Evolutionary conservation across 1,284 basidiomycete species (phyloP).

Genomic region (Trametes versicolor): DNA sequence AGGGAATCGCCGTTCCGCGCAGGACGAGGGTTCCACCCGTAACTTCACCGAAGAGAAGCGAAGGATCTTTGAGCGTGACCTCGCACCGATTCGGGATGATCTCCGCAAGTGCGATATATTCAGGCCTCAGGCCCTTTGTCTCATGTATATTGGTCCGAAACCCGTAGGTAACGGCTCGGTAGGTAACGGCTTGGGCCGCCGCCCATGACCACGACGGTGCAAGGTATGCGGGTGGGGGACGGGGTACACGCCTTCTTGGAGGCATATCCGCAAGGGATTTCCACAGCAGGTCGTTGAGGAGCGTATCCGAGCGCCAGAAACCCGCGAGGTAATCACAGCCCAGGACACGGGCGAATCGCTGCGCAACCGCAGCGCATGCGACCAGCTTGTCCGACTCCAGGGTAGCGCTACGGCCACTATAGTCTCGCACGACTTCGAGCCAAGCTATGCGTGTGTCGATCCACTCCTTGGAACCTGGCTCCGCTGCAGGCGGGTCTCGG

Average conservation of each 20-base stretch:
- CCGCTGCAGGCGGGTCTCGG: background rate
- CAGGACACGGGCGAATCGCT: conserved; percentile 25
- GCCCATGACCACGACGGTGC: conserved; percentile 33
- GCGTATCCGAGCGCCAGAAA: no score
- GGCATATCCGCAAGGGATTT: no score
- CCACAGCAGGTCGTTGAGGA: conserved; percentile 27
- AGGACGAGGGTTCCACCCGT: background rate
- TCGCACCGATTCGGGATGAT: background rate
- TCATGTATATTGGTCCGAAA: no score
- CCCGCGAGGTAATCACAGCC: conserved; percentile 25
- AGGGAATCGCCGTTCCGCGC: background rate
- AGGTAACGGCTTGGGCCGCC: background rate
- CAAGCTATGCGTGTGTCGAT: conserved; percentile 18
- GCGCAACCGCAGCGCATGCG: conserved; percentile 27
- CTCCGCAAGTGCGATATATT: background rate
- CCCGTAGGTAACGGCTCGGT: no score
- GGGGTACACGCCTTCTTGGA: conserved; percentile 24
- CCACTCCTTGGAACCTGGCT: background rate
- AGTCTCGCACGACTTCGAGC: conserved; percentile 25
- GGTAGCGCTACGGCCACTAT: conserved; percentile 18
- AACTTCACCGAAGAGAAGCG: background rate
- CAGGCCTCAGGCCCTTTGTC: no score
- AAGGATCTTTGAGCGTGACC: background rate
- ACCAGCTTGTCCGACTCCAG: conserved; percentile 28
- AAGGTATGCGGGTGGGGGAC: conserved; percentile 10